Evolutionary conservation across 768 basidiomycete genomes (phyloP).

Genomic region (Termitomyces sp.): DNA sequence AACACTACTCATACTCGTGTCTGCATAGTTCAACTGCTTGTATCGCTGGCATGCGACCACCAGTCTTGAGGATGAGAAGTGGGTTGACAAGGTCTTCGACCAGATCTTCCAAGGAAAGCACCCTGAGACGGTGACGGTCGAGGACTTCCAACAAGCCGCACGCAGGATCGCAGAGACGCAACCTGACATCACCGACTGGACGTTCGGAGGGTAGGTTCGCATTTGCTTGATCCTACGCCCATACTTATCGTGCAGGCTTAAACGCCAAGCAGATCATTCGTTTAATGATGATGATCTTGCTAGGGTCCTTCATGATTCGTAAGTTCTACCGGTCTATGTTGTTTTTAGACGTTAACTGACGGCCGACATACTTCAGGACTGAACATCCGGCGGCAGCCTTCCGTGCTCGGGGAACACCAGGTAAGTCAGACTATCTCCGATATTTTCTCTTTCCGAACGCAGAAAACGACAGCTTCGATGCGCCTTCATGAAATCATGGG

Average conservation of each 20-base stretch:
- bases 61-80: conserved; percentile 63
- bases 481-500: conserved; percentile 80
- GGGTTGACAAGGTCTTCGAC: conserved; percentile 48
- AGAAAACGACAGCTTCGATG: conserved; percentile 45
- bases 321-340: conserved; percentile 19
- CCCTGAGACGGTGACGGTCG: conserved; percentile 36
- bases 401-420: conserved; percentile 71
- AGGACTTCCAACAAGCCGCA: conserved; percentile 49
- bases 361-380: conserved; percentile 36
- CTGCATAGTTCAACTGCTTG: conserved; percentile 68
- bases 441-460: background rate
- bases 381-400: conserved; percentile 70
- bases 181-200: conserved; percentile 56
- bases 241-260: conserved; percentile 33
- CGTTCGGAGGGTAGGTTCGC: conserved; percentile 50
- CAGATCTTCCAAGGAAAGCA: conserved; percentile 49
- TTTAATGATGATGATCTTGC: conserved; percentile 76
- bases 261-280: conserved; percentile 51
- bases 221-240: background rate
- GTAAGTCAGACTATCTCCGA: conserved; percentile 17
- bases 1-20: background rate
- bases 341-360: background rate
- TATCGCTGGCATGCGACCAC: conserved; percentile 86
- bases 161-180: conserved; percentile 31
- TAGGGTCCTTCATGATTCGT: conserved; percentile 62